Percentiles rank a stretch among this genome's conserved stretches.
Conservation (phyloP, 352 stramenopile genomes). For the Globisporangium mamillatum region DNA sequence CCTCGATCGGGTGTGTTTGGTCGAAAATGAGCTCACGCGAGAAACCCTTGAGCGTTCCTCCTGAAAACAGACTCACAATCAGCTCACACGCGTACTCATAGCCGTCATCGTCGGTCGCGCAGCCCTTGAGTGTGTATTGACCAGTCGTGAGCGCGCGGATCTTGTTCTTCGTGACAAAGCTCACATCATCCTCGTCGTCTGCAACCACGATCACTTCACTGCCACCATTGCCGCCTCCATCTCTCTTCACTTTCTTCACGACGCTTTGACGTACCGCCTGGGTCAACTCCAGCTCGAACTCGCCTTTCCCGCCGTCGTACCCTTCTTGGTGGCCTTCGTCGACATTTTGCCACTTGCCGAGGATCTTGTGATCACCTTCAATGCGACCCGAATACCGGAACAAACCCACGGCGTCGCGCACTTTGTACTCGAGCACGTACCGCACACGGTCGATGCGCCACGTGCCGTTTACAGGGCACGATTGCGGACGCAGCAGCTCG, state of each 20-base stretch:
- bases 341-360: constrained; percentile 61
- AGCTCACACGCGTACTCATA: constrained; percentile 75
- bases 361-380: constrained; percentile 28
- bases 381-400: constrained; percentile 64
- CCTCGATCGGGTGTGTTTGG: constrained; percentile 40
- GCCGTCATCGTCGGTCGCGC: constrained; percentile 60
- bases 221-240: not conserved
- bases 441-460: constrained; percentile 56
- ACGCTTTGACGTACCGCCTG: constrained; percentile 16
- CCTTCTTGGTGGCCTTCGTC: constrained; percentile 44
- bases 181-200: constrained; percentile 24
- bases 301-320: constrained; percentile 51
- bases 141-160: constrained; percentile 52
- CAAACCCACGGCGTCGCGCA: constrained; percentile 56
- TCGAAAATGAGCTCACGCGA: constrained; percentile 59
- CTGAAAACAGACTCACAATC: constrained; percentile 34
- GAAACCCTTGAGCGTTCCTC: constrained; percentile 34
- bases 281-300: constrained; percentile 53
- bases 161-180: not conserved
- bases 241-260: not conserved
- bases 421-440: constrained; percentile 61
- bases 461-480: constrained; percentile 40
- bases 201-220: constrained; percentile 13
- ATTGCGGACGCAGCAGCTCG: constrained; percentile 61
- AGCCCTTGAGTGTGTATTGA: constrained; percentile 49